Base-by-base conservation (phyloP, 208 protist genomes). In the Crithidia sp. region DNA sequence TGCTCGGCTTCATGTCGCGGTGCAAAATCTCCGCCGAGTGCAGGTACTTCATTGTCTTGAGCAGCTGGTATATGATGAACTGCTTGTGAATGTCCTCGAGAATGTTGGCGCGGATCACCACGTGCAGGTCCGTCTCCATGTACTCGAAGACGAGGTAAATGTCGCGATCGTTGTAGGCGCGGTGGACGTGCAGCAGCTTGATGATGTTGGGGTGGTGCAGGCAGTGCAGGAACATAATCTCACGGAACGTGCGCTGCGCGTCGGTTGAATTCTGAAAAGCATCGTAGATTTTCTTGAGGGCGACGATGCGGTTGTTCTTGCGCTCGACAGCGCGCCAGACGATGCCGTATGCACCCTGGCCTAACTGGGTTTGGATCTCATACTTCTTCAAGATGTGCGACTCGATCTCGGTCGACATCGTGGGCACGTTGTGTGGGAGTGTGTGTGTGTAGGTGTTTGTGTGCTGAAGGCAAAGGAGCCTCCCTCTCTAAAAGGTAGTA, bases 91-190 rank as follows among this genome's bases (percentile, higher is more conserved):
- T 94, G 54, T 98, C 93, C 77, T 99, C 97, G 13, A 99, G 85
- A 67, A 99, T 99, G 72, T 97, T 98, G 36, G 98, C 95, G 56
- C 97, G 90, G 59, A 99, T 99, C 6, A 99, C 88, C 12, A 92
- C 87, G 84, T 97, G 92, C 62, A 98, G 80, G 71, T 98, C 96
- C 0, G 95, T 98, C 67, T 97, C 97, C 97, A 99, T 99, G 85
- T 98, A 99, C 87, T 99, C 98, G 71, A 99, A 99, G 8, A 99
- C 95, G 12, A 99, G 84, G 77, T 99, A 99, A 67, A 99, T 98
- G 78, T 99, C 98, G 40, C 94, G 89, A 69, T 99, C 97, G 76
- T 99, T 99, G 59, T 98, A 90, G 36, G 96, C 97, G 65, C 98
- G 98, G 56, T 99, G 88, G 0, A 99, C 98, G 69, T 99, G 96